Base-by-base conservation (phyloP, 1,139 yeast species). In the Casaregolazyma suthepensis region DNA sequence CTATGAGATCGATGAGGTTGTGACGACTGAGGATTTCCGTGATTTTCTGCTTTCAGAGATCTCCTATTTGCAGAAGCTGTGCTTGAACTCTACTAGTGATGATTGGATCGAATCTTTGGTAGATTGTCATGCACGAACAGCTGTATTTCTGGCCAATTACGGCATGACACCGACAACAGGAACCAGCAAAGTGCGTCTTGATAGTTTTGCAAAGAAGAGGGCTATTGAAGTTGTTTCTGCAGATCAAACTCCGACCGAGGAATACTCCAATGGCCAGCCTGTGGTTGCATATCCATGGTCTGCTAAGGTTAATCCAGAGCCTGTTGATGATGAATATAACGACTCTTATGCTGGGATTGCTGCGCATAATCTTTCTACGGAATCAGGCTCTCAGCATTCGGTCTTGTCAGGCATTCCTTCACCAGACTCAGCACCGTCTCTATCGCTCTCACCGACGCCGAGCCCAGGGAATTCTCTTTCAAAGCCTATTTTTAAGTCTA, bases 31-130 rank as follows among this genome's bases (percentile, higher is more conserved):
- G 2, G 61, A 61, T 35, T 63, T 70, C 43, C 57, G 68, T 10
- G 58, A 56, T 13, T 53, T 61, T 6, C 62, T 71, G 44, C 59
- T 63, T 18, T 54, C 59, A 12, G 73, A 71, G 52, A 58, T 68
- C 12, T 61, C 72, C 10, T 66, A 67, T 46, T 50, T 70, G 15
- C 62, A 65, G 52, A 68, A 72, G 1, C 58, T 71, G 43, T 63
- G 60, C 29, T 54, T 69, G 46, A 65, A 71, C 3, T 62, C 70
- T 7, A 64, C 66, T 5, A 70, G 71, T 45, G 52, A 51, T 5
- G 57, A 47, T 1, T 58, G 64, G 52, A 61, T 64, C 1, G 61
- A 56, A 15, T 51, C 60, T 15, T 61, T 69, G 29, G 54, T 68
- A 5, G 55, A 59, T 6, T 54, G 63, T 29, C 69, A 71, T 53